Evolutionary conservation across 768 basidiomycete species (phyloP), one percentile per base, ranked within the genome.

Genomic region (Agaricus subrufescens): DNA sequence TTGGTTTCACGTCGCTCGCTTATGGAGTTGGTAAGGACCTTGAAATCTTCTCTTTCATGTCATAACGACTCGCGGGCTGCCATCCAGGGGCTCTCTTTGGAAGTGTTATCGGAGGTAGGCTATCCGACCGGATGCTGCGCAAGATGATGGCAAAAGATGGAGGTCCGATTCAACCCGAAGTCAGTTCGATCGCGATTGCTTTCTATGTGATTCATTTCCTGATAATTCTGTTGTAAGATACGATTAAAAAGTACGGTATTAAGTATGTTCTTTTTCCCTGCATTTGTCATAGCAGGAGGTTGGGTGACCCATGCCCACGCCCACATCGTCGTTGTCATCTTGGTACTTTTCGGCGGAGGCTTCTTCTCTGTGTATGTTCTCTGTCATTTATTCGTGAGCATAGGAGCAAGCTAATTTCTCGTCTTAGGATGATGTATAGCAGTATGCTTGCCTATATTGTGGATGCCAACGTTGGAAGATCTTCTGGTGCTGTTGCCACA

Each of bases 1-100:
- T 87, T 46, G 92, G 93, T 6, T 66, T 91, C 37, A 81, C 89
- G 3, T 77, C 92, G 4, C 77, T 95, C 9, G 70, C 86, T 0
- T 87, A 84, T 60, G 92, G 91, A 46, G 27, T 43, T 6, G 54
- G 54, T 55, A 19, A 52, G 60, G 49, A 54, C 26, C 3, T 15
- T 25, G 29, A 4, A 12, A 25, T 38, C 12, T 19, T 42, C 58
- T 46, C 54, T 37, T 50, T 7, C 34, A 1, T 27, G 14, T 15
- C 9, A 4, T 26, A 15, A 25, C 10, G 9, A n/a, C 49, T 6
- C 11, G 34, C 8, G 5, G 11, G 11, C 7, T 11, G 11, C 34
- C 11, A 11, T 38, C 6, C 25, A 72, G 74, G 76, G 7, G 68
- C 63, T 51, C 54, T 76, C n/a, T 61, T 61, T 8, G 75, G 76